Percentiles rank a stretch among this genome's conserved stretches.
Evolutionary conservation across 2,329 filamentous ascomycete species (phyloP).

Genomic region (Pyrenophora teres): DNA sequence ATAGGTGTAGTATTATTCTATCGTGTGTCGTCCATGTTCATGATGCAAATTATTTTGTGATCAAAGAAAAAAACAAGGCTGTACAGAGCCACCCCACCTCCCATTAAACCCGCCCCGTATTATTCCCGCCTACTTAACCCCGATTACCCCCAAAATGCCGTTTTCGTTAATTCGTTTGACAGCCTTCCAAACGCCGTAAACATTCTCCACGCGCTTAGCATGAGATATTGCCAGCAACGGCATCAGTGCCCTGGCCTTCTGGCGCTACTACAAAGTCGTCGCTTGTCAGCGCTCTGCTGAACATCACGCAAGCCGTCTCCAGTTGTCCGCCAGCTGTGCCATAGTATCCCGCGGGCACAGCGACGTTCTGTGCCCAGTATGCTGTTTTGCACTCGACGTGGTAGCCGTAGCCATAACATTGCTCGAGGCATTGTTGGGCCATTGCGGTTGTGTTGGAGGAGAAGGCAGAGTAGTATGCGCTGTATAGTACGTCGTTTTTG

Average conservation of each 20-base stretch:
- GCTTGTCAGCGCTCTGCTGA: constrained; percentile 28
- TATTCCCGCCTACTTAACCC: not conserved
- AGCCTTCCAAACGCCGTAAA: not conserved
- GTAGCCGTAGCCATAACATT: constrained; percentile 50
- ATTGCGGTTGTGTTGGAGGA: constrained; percentile 33
- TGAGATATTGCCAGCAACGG: constrained; percentile 40
- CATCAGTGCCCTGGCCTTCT: constrained; percentile 37
- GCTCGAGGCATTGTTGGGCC: constrained; percentile 45
- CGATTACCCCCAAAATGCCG: not conserved
- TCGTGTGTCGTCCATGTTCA: no score
- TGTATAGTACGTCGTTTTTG: constrained; percentile 30
- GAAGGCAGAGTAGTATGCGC: constrained; percentile 42
- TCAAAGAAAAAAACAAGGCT: no score
- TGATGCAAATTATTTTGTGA: no score
- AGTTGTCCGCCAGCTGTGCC: constrained; percentile 38
- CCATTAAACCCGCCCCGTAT: not conserved
- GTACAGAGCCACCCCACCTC: no score
- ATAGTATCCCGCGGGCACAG: constrained; percentile 41
- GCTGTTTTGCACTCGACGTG: constrained; percentile 43
- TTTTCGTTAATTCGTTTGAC: not conserved
- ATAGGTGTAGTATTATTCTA: no score
- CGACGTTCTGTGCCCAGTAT: constrained; percentile 47
- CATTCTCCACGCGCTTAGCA: constrained; percentile 24
- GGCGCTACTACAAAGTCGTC: constrained; percentile 38
- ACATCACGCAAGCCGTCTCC: constrained; percentile 47